Percentiles rank a stretch among this genome's conserved stretches.
These are phyloP conservation scores for Beauveria scarabaeidicola DNA, from an alignment of 2,329 filamentous ascomycete genomes.

Conservation along the genomic window DNA sequence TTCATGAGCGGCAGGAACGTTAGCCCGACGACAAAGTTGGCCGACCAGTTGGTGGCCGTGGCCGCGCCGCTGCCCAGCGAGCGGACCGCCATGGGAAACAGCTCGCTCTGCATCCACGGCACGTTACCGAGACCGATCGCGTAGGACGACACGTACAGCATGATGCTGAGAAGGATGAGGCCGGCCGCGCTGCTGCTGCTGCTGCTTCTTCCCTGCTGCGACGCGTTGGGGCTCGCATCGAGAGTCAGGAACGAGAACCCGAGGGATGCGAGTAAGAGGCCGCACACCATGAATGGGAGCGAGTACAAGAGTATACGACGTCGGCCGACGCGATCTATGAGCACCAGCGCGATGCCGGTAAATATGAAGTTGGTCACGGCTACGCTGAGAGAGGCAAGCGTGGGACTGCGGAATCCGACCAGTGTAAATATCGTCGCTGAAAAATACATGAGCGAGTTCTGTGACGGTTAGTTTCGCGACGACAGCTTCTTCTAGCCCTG, in stretches of 20 bases:
- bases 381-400: slow-evolving; percentile 69
- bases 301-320: slow-evolving; percentile 73
- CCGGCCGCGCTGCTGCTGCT: slow-evolving; percentile 30
- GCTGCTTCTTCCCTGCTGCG: neutral
- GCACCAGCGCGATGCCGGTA: slow-evolving; percentile 62
- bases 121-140: slow-evolving; percentile 85
- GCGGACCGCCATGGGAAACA: slow-evolving; percentile 71
- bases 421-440: slow-evolving; percentile 73
- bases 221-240: slow-evolving; percentile 12
- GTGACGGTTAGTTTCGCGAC: neutral
- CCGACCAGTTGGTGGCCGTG: slow-evolving; percentile 78
- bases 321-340: slow-evolving; percentile 74
- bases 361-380: slow-evolving; percentile 78
- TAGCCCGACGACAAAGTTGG: slow-evolving; percentile 77
- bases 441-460: slow-evolving; percentile 91
- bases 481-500: neutral
- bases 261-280: slow-evolving; percentile 60
- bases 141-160: slow-evolving; percentile 77
- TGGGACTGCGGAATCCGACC: slow-evolving; percentile 70
- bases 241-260: slow-evolving; percentile 61
- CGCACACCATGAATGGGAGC: slow-evolving; percentile 73
- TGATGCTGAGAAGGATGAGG: slow-evolving; percentile 65
- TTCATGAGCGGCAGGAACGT: slow-evolving; percentile 89
- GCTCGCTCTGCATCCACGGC: slow-evolving; percentile 91
- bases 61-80: slow-evolving; percentile 63